Percentiles rank a stretch among this genome's conserved stretches.
phyloP scores from a whole-genome alignment of 805 yeast species.

The Wickerhamiella qilinensis region DNA sequence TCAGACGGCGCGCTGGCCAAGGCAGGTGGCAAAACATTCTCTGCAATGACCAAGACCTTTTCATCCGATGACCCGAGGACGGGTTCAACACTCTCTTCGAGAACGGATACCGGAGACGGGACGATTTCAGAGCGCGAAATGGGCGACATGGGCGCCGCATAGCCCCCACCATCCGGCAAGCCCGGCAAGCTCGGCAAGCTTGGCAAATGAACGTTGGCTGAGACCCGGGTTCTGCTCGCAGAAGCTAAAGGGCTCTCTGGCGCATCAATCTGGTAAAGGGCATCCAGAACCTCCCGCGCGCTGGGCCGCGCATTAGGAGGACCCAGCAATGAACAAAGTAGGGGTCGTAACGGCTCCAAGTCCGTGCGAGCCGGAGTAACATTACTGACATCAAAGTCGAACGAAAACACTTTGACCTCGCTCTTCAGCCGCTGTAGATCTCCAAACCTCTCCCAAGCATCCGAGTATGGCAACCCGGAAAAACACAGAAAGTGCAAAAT shows the following conservation, averaged over 20 bases:
- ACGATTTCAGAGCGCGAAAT: neutral
- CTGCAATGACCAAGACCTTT: neutral
- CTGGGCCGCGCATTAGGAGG: constrained; percentile 28
- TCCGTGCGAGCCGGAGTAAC: constrained; percentile 13
- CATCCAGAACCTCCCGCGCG: constrained; percentile 25
- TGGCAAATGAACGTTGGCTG: neutral
- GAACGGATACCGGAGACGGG: too few relatives aligned
- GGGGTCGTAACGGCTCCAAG: constrained; percentile 22
- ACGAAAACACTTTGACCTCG: constrained; percentile 21
- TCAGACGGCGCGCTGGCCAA: too few relatives aligned
- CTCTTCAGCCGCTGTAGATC: constrained; percentile 22
- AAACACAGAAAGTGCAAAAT: constrained; percentile 62
- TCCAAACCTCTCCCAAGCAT: constrained; percentile 13
- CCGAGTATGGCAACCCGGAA: constrained; percentile 47
- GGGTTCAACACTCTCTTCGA: too few relatives aligned
- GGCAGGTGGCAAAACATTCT: neutral
- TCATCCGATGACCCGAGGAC: neutral
- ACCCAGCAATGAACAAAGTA: constrained; percentile 25
- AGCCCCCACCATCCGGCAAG: too few relatives aligned
- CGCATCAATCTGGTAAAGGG: constrained; percentile 8
- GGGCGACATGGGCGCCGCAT: neutral
- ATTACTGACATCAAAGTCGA: constrained; percentile 16
- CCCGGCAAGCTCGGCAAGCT: too few relatives aligned
- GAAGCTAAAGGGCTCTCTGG: neutral
- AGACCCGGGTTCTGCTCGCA: neutral